These are phyloP conservation scores for Thymus quinquecostatus DNA, from an alignment of 257 asterid species.

Conservation along the genomic window DNA sequence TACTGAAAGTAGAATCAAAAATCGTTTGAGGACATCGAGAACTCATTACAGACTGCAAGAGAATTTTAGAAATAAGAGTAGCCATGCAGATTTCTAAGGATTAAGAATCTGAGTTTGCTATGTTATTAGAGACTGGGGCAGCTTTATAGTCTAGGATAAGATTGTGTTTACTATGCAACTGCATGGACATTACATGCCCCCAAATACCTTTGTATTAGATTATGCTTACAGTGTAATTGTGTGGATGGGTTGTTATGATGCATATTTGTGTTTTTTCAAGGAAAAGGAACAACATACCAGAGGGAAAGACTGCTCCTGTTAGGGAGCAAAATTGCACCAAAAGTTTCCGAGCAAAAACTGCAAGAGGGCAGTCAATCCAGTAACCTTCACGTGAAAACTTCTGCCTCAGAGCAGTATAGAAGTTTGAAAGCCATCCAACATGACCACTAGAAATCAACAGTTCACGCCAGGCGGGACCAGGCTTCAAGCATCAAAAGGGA, in stretches of 20 bases:
- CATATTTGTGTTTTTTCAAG: neutral
- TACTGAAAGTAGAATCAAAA: neutral
- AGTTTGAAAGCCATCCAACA: slow-evolving; percentile 83
- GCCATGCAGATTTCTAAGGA: neutral
- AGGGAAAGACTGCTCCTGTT: slow-evolving; percentile 77
- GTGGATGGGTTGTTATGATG: neutral
- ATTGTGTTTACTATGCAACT: neutral
- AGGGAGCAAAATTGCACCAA: slow-evolving; percentile 80
- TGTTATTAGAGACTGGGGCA: neutral
- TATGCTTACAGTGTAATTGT: neutral
- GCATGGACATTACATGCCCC: neutral
- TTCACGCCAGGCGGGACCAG: slow-evolving; percentile 87
- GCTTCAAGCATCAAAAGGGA: slow-evolving; percentile 56
- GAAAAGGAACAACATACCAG: slow-evolving; percentile 57
- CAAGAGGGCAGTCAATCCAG: slow-evolving; percentile 98
- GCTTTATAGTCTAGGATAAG: neutral
- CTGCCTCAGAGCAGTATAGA: slow-evolving; percentile 79
- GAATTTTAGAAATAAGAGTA: neutral
- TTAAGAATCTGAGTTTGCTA: neutral
- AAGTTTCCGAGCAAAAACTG: slow-evolving; percentile 85
- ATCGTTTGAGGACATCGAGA: neutral
- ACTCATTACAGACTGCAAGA: neutral
- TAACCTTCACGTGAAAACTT: slow-evolving; percentile 76
- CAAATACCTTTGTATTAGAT: neutral
- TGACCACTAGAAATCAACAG: slow-evolving; percentile 85